These are phyloP conservation scores for Dactylellina sp. DNA, from an alignment of 2,329 filamentous ascomycete species.

Conservation along the genomic window DNA sequence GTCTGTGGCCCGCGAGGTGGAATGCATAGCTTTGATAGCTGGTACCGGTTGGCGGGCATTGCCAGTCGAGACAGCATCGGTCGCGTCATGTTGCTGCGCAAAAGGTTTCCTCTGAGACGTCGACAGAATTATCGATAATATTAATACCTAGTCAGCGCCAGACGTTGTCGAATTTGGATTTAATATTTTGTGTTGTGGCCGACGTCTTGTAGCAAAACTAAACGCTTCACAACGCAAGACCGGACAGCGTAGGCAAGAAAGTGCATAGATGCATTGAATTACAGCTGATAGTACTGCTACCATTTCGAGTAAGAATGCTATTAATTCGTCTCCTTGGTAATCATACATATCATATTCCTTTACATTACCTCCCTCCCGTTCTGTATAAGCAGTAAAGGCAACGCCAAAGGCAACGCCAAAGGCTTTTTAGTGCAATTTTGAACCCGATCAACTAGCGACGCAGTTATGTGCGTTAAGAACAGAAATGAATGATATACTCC, in stretches of 20 bases:
- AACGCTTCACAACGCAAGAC: too few relatives aligned
- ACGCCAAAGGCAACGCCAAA: not conserved
- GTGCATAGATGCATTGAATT: too few relatives aligned
- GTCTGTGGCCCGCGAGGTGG: not conserved
- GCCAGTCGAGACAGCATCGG: conserved; percentile 47
- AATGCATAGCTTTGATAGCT: conserved; percentile 27
- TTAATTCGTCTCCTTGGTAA: not conserved
- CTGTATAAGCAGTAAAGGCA: not conserved
- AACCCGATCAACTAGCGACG: not conserved
- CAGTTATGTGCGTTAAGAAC: not conserved
- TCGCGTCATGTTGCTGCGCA: conserved; percentile 19
- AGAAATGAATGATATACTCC: conserved; percentile 20
- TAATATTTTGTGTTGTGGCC: not conserved
- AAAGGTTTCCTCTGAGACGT: not conserved
- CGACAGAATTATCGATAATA: too few relatives aligned
- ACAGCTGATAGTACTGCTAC: too few relatives aligned
- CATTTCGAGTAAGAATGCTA: too few relatives aligned
- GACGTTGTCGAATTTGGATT: too few relatives aligned
- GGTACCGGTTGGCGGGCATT: conserved; percentile 24
- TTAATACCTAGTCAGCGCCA: too few relatives aligned
- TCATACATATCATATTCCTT: not conserved
- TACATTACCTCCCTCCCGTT: too few relatives aligned
- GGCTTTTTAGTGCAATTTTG: not conserved
- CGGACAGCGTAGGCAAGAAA: too few relatives aligned
- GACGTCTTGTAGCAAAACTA: conserved; percentile 6